These are phyloP conservation scores for Dionaea muscipula DNA, from an alignment of 179 eudicot species.

Conservation along the genomic window DNA sequence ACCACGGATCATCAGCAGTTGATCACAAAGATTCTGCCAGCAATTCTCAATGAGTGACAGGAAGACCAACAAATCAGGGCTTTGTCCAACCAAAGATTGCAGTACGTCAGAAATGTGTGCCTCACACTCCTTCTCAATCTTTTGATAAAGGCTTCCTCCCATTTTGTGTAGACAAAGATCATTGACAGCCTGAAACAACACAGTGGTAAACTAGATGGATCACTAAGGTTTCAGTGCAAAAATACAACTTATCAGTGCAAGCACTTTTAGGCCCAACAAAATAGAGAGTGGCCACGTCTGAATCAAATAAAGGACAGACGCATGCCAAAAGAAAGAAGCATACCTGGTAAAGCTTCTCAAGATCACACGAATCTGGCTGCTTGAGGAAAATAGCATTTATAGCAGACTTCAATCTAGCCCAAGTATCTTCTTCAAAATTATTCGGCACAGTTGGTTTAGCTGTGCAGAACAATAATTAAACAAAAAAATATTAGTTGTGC, in stretches of 20 bases:
- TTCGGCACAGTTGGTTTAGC: conserved; percentile 77
- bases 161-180: conserved; percentile 88
- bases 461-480: conserved; percentile 14
- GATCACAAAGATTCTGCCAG: conserved; percentile 98
- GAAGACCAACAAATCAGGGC: conserved; percentile 86
- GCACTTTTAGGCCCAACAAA: background rate
- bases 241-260: background rate
- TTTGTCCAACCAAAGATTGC: conserved; percentile 77
- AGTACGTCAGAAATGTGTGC: conserved; percentile 58
- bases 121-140: conserved; percentile 84
- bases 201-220: background rate
- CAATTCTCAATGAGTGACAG: conserved; percentile 80
- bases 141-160: conserved; percentile 84
- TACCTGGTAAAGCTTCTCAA: conserved; percentile 92
- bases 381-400: conserved; percentile 85
- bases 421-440: conserved; percentile 85
- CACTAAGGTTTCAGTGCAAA: background rate
- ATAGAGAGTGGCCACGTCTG: background rate
- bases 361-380: conserved; percentile 78
- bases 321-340: conserved; percentile 1
- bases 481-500: background rate
- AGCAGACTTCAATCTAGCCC: conserved; percentile 84
- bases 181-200: conserved; percentile 58
- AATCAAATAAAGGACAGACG: background rate
- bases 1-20: conserved; percentile 93